phyloP scores from a whole-genome alignment of 345 rosid species.

The Eucalyptus coolabah region DNA sequence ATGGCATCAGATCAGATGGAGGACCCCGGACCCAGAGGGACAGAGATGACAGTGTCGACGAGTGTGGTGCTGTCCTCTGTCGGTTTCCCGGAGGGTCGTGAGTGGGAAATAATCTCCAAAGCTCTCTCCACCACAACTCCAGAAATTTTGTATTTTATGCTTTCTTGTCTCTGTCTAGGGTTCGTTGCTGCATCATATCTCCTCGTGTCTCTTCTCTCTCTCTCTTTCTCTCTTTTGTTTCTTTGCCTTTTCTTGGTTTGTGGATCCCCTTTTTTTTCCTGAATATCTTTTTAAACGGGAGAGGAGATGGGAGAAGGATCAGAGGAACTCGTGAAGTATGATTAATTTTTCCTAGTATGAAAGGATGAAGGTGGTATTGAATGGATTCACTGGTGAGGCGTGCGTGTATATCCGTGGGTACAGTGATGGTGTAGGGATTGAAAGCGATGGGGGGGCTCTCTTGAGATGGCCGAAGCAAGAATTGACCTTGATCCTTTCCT shows the following conservation, averaged over 20 bases:
- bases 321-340: neutral
- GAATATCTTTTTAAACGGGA: neutral
- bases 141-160: neutral
- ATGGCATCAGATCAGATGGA: neutral
- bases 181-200: neutral
- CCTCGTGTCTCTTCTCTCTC: neutral
- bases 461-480: neutral
- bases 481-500: neutral
- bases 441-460: neutral
- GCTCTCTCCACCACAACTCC: neutral
- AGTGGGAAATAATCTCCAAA: neutral
- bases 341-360: neutral
- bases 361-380: neutral
- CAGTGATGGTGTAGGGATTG: neutral
- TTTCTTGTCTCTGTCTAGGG: neutral
- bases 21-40: neutral
- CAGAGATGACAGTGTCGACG: neutral
- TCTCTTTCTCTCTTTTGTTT: neutral
- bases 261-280: neutral
- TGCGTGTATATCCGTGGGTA: neutral
- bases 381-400: neutral
- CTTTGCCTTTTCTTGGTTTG: neutral
- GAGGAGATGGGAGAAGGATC: neutral
- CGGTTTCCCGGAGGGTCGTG: neutral
- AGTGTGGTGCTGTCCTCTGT: neutral